Percentiles rank a stretch among this genome's conserved stretches.
Evolutionary conservation across 225 moss, liverwort and hornwort genomes (phyloP).

Genomic region (Asterella californica): DNA sequence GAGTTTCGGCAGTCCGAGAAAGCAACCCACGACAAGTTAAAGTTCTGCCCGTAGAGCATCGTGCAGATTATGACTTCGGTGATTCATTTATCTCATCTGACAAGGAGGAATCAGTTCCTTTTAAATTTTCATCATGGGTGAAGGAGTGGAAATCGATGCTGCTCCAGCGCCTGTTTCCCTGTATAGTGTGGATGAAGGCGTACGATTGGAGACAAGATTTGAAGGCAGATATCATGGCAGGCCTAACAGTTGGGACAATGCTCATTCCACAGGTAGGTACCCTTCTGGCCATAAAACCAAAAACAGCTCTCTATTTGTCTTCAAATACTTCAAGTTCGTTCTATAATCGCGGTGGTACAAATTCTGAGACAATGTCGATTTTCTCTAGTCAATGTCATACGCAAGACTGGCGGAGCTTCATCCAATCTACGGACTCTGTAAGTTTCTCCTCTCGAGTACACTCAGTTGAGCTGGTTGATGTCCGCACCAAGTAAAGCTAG

Average conservation of each 20-base stretch:
- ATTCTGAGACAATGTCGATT: background rate
- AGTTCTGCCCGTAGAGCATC: slow-evolving; percentile 9
- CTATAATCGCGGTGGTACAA: background rate
- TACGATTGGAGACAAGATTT: slow-evolving; percentile 68
- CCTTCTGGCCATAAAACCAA: background rate
- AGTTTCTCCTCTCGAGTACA: background rate
- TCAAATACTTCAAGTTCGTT: background rate
- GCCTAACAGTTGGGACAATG: slow-evolving; percentile 96
- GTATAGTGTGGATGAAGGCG: slow-evolving; percentile 64
- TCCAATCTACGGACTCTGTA: slow-evolving; percentile 95
- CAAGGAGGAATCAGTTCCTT: background rate
- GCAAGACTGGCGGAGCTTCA: slow-evolving; percentile 92
- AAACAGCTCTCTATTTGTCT: no score
- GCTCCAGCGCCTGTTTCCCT: slow-evolving; percentile 54
- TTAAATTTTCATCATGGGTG: background rate
- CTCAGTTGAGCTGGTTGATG: background rate
- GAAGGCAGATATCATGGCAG: slow-evolving; percentile 68
- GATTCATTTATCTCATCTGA: background rate
- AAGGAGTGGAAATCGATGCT: background rate
- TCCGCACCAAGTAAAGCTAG: background rate
- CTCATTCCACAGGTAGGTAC: slow-evolving; percentile 70
- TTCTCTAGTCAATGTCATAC: slow-evolving; percentile 81
- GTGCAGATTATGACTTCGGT: background rate
- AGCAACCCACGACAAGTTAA: background rate
- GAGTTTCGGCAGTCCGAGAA: background rate